Base-by-base conservation (phyloP, 768 basidiomycete species). In the Lactarius deliciosus region DNA sequence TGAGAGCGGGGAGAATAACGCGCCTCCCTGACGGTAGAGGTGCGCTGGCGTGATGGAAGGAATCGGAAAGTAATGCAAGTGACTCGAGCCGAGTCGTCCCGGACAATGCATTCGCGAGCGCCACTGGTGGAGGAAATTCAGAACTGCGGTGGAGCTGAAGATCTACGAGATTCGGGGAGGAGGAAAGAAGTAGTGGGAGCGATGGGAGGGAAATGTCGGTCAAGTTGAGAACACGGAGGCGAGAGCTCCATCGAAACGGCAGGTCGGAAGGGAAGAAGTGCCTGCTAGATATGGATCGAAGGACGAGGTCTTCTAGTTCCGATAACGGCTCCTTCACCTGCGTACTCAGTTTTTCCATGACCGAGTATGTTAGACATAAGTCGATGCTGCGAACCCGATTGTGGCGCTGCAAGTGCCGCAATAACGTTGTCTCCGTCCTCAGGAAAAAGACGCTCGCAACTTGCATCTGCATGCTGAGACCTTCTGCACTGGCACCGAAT, bases 1-100 rank as follows among this genome's bases (percentile, higher is more conserved):
- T 47, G 45, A 47, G 45, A 47, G 45, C n/a, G n/a, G 45, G 45
- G 45, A 47, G 45, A 47, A 47, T 20, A 47, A 38, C 36, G 36
- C n/a, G 45, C n/a, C n/a, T 47, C 45, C 4, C n/a, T 20, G 45
- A n/a, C n/a, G n/a, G 45, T 22, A 38, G 11, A 38, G 36, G 36
- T 38, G 36, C 36, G 36, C 11, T 11, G 11, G 11, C 11, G 11
- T 13, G 36, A 38, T 10, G 36, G 11, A 38, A 38, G 3, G 11
- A 34, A 34, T 34, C 34, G 36, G 11, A 43, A 20, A 5, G 43
- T 20, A 43, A 6, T 18, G 45, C 9, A 45, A 45, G 45, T 9
- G 20, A 20, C 10, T 45, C 20, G 45, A 45, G 45, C 45, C 45
- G 45, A 7, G 20, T 20, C 45, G 8, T 45, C 20, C 20, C 45